phyloP scores from a whole-genome alignment of 805 yeast species.

The Wickerhamomyces tratensis region DNA sequence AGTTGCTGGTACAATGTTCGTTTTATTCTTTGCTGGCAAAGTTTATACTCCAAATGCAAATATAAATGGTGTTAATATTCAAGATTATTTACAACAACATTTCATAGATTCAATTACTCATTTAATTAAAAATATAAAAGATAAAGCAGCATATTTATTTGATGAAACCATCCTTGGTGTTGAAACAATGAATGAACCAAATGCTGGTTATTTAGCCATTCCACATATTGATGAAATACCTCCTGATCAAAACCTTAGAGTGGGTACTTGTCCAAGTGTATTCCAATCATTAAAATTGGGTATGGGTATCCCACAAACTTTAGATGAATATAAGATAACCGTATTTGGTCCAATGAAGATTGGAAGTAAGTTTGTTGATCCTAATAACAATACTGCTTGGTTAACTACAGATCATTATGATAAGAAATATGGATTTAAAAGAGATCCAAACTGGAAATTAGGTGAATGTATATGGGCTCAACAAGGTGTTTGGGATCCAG shows the following conservation, averaged over 20 bases:
- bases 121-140: conserved; percentile 31
- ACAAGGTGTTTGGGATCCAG: conserved; percentile 65
- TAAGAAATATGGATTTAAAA: conserved; percentile 56
- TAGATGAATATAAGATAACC: conserved; percentile 63
- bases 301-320: conserved; percentile 60
- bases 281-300: conserved; percentile 69
- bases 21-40: conserved; percentile 74
- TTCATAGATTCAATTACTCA: conserved; percentile 45
- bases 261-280: conserved; percentile 79
- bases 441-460: conserved; percentile 54
- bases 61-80: conserved; percentile 67
- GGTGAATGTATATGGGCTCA: conserved; percentile 79
- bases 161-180: conserved; percentile 56
- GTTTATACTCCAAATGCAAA: conserved; percentile 67
- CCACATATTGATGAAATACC: conserved; percentile 47
- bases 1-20: conserved; percentile 75
- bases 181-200: conserved; percentile 84
- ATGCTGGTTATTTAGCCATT: conserved; percentile 61
- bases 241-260: conserved; percentile 50
- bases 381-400: conserved; percentile 67
- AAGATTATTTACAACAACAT: conserved; percentile 62
- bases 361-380: conserved; percentile 50
- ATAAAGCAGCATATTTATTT: conserved; percentile 33
- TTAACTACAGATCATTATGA: conserved; percentile 45
- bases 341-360: conserved; percentile 67